phyloP scores from a whole-genome alignment of 805 yeast species.

The Wickerhamiella allomyrinae region DNA sequence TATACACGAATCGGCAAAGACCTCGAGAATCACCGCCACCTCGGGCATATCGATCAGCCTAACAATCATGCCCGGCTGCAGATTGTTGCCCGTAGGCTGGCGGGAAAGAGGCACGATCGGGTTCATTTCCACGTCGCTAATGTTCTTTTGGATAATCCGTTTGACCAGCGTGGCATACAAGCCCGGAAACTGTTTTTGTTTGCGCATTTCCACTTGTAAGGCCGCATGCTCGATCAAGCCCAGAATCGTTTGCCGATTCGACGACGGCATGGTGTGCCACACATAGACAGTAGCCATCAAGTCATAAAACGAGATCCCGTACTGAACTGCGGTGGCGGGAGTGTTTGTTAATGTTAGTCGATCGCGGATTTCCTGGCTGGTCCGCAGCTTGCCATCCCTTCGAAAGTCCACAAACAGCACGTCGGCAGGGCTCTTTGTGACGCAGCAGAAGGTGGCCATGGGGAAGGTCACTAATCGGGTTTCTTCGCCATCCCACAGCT shows the following conservation, averaged over 20 bases:
- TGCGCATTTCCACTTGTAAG: slow-evolving; percentile 7
- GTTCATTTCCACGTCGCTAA: slow-evolving; percentile 8
- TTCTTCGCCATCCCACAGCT: slow-evolving; percentile 6
- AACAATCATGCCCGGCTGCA: background rate
- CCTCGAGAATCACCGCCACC: slow-evolving; percentile 13
- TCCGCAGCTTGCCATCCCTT: slow-evolving; percentile 12
- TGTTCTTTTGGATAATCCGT: slow-evolving; percentile 11
- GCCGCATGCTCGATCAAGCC: slow-evolving; percentile 16
- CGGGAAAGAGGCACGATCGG: background rate
- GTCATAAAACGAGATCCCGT: slow-evolving; percentile 15
- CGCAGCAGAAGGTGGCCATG: slow-evolving; percentile 11
- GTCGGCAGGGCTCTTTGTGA: slow-evolving; percentile 4
- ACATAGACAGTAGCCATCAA: slow-evolving; percentile 13
- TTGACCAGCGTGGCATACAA: slow-evolving; percentile 10
- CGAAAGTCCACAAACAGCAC: slow-evolving; percentile 15
- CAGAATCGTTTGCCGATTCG: slow-evolving; percentile 11
- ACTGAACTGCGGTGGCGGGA: slow-evolving; percentile 3
- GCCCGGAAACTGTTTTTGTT: slow-evolving; percentile 7
- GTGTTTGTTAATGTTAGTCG: slow-evolving; percentile 7
- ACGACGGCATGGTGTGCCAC: slow-evolving; percentile 14
- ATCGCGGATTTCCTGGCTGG: slow-evolving; percentile 14
- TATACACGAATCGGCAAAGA: slow-evolving; percentile 8
- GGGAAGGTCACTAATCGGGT: slow-evolving; percentile 11
- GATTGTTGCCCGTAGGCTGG: background rate
- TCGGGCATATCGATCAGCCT: slow-evolving; percentile 3